These are phyloP conservation scores for Microdochium trichocladiopsis DNA, from an alignment of 2,329 filamentous ascomycete genomes.

Conservation along the genomic window DNA sequence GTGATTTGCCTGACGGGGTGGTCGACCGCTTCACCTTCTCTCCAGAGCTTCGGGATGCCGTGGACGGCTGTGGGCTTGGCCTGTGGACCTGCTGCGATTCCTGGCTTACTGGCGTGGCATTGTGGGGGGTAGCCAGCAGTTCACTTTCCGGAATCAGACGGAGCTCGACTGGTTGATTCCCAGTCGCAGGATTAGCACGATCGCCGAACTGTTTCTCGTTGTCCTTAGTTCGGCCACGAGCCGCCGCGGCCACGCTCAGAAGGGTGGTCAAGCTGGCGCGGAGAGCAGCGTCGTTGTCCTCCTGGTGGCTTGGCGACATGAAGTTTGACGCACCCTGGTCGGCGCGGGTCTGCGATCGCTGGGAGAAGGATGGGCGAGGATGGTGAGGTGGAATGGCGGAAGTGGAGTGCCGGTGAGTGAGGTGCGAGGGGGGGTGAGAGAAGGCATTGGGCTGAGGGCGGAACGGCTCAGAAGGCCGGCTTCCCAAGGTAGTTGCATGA, in stretches of 20 bases:
- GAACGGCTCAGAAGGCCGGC: conserved; percentile 52
- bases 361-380: conserved; percentile 40
- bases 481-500: conserved; percentile 73
- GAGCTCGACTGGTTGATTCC: conserved; percentile 49
- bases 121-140: conserved; percentile 32
- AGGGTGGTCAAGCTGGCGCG: conserved; percentile 91
- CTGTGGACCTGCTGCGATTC: conserved; percentile 9
- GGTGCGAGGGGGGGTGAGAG: conserved; percentile 64
- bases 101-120: conserved; percentile 10
- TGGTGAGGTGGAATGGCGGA: conserved; percentile 38
- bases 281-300: conserved; percentile 88
- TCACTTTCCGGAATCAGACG: conserved; percentile 56
- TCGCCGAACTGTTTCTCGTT: conserved; percentile 31
- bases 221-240: conserved; percentile 69
- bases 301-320: conserved; percentile 67
- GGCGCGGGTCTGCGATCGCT: conserved; percentile 38
- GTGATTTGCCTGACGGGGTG: conserved; percentile 25
- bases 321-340: conserved; percentile 46
- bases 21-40: conserved; percentile 45
- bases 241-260: conserved; percentile 89
- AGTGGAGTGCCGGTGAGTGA: conserved; percentile 41
- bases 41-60: conserved; percentile 10
- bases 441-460: conserved; percentile 90
- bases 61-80: conserved; percentile 3
- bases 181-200: conserved; percentile 32